phyloP scores from a whole-genome alignment of 2,329 filamentous ascomycete species.

The Stagonosporopsis cucurbitacearum region DNA sequence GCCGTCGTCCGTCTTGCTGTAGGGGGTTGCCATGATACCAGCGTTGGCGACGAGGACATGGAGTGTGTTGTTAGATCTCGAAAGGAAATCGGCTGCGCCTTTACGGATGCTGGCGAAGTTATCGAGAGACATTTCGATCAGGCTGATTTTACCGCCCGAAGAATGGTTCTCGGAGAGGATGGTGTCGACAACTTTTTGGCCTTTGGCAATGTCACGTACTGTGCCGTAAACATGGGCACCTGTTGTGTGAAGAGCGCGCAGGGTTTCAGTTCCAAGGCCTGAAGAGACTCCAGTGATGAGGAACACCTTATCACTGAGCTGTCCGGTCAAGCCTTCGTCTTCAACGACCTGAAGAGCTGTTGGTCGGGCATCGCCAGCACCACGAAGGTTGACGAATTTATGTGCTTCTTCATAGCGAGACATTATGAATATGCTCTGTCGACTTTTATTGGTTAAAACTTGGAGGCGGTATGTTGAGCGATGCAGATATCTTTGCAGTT shows the following conservation, averaged over 20 bases:
- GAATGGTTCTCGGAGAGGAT: conserved; percentile 22
- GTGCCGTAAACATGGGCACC: conserved; percentile 56
- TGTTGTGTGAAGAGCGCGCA: conserved; percentile 53
- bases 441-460: not conserved
- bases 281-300: conserved; percentile 40
- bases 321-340: conserved; percentile 48
- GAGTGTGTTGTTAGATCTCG: conserved; percentile 21
- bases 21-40: conserved; percentile 34
- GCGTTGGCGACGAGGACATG: conserved; percentile 31
- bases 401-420: conserved; percentile 23
- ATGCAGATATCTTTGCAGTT: not conserved
- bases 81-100: conserved; percentile 29
- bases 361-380: conserved; percentile 51
- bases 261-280: conserved; percentile 38
- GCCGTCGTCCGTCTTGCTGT: conserved; percentile 40
- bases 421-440: not conserved
- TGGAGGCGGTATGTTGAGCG: not conserved
- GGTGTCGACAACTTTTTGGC: conserved; percentile 27
- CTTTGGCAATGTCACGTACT: conserved; percentile 41
- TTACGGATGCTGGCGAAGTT: conserved; percentile 26
- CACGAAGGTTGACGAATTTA: conserved; percentile 20
- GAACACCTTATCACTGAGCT: conserved; percentile 35
- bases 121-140: conserved; percentile 35
- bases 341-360: conserved; percentile 52
- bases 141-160: conserved; percentile 23